phyloP scores from a whole-genome alignment of 2,329 filamentous ascomycete genomes.

The Aspergillus ochraceus region DNA sequence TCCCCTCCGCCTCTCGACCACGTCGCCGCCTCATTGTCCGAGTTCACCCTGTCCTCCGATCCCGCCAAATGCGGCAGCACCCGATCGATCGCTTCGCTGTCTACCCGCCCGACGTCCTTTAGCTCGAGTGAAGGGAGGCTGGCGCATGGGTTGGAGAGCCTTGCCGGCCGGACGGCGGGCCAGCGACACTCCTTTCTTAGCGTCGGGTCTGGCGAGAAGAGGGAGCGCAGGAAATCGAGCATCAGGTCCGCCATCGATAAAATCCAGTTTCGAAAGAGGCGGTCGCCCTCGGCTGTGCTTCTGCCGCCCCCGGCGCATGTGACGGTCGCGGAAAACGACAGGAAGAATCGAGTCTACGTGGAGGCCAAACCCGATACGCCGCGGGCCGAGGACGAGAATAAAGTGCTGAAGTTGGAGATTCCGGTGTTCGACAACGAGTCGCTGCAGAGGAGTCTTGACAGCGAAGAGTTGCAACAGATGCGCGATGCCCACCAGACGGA shows the following conservation, averaged over 20 bases:
- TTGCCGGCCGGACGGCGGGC: conserved; percentile 15
- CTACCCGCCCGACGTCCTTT: conserved; percentile 41
- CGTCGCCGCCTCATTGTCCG: conserved; percentile 31
- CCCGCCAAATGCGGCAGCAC: conserved; percentile 32
- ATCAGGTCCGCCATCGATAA: conserved; percentile 37
- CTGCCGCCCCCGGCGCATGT: conserved; percentile 31
- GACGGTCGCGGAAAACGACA: conserved; percentile 24
- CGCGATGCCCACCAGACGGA: conserved; percentile 31
- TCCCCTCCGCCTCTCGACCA: conserved; percentile 27
- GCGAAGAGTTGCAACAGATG: conserved; percentile 32
- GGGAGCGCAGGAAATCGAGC: conserved; percentile 31
- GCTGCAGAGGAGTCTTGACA: conserved; percentile 35
- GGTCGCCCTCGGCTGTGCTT: conserved; percentile 28
- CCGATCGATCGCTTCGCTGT: conserved; percentile 39
- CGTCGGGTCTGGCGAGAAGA: conserved; percentile 27
- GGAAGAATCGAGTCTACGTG: conserved; percentile 38
- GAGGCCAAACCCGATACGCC: conserved; percentile 21
- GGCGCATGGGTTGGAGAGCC: conserved; percentile 16
- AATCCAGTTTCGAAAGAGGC: conserved; percentile 38
- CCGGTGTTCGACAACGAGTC: conserved; percentile 37
- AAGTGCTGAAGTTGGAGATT: conserved; percentile 30
- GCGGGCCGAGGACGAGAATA: conserved; percentile 16
- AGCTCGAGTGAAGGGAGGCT: conserved; percentile 36
- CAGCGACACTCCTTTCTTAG: conserved; percentile 30
- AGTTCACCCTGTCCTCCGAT: conserved; percentile 32